Evolutionary conservation across 805 yeast species (phyloP), one percentile per base, ranked within the genome.

Genomic region (Kockiozyma suomiensis): DNA sequence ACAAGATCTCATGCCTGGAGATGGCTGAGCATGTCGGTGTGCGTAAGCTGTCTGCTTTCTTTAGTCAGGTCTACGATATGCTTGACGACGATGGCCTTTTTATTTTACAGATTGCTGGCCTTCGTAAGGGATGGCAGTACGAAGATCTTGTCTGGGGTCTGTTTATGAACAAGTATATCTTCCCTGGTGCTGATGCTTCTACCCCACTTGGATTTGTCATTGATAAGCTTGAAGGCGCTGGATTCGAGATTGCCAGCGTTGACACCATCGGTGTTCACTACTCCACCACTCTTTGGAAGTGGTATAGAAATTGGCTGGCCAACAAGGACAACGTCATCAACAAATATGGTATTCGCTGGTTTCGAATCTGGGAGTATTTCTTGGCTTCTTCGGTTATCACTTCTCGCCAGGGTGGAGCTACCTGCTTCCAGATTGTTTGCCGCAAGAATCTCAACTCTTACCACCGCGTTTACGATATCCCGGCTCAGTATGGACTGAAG

Each of bases 1-100:
- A 90, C 79, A 89, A 90, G 75, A 90, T 90, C 72, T 87, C 96
- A 40, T 88, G 96, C 77, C 79, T 90, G 73, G 97, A 90, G 80
- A 90, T 90, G 97, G 90, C 96, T 35, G 97, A 90, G 81, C 97
- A 90, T 74, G 97, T 90, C 71, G 97, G 97, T 72, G 87, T 90
- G 69, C 84, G 96, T 75, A 85, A 91, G 72, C 88, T 90, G 67
- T 77, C 84, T 52, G 70, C 86, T 21, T 90, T 90, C 79, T 79
- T 90, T 73, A 77, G 79, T 61, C 97, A 91, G 78, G 92, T 89
- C 58, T 82, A 86, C 72, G 89, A 88, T 71, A 85, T 90, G 84
- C 83, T 90, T 73, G 96, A 90, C 69, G 97, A 90, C 72, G 97
- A 90, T 73, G 97, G 97, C 63, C 74, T 88, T 56, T 90, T 90